Base-by-base conservation (phyloP, 768 basidiomycete genomes). In the Boletus huronensis region DNA sequence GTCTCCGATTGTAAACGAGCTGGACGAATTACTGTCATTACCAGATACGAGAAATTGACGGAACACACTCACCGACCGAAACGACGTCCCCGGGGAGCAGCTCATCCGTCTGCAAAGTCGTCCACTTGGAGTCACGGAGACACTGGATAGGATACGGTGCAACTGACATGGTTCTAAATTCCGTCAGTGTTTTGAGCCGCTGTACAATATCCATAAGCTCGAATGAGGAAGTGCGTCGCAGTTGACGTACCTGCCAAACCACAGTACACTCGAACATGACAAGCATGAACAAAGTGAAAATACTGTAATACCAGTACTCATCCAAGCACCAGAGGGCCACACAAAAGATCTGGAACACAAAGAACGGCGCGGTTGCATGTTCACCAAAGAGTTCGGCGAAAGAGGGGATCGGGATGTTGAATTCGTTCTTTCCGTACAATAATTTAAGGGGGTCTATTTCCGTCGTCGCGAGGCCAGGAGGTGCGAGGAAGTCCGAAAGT, bases 201-300 rank as follows among this genome's bases (percentile, higher is more conserved):
- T 98, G 61, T 23, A 35, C 38, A 50, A 34, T 21, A 39, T 17
- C 38, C 16, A 32, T 59, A 11, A 63, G 53, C 42, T 5, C 2
- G 29, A 29, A 9, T 8, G 4, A 40, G 7, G 28, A 29, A 17
- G 16, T 0, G 13, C 0, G 7, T 48, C 14, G 2, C 5, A 5
- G 34, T 54, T 17, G 28, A 71, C 85, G 47, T 60, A 91, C 93
- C 87, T 98, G 97, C 85, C 90, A 98, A 29, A 98, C 96, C 23
- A 97, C 94, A 1, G 97, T 98, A 73, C 95, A 98, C 74, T 99
- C 97, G 67, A 99, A 99, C 58, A 97, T 88, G 44, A 99, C 75
- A 34, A 99, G 79, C 97, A 99, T 99, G 82, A 99, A 98, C 25
- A 95, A 78, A 2, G 97, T 98, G 75, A 99, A 99, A 38, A 99